Percentiles rank a stretch among this genome's conserved stretches.
These are phyloP conservation scores for Candida buenavistaensis DNA, from an alignment of 1,139 yeast genomes.

Conservation along the genomic window DNA sequence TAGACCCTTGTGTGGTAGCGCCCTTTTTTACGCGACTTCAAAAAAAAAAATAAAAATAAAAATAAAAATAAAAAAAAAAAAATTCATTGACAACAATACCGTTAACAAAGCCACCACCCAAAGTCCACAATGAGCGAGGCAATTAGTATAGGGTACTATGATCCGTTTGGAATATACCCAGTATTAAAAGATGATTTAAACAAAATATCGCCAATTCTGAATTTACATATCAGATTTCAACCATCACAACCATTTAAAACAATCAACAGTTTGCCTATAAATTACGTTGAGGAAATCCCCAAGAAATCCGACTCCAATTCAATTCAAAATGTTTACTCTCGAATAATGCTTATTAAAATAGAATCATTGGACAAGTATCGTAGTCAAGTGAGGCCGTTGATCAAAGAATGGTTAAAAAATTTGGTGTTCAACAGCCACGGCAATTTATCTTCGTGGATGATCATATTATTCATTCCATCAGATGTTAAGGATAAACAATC, in stretches of 20 bases:
- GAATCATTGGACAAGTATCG: slow-evolving; percentile 73
- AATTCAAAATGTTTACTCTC: slow-evolving; percentile 50
- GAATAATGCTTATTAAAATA: slow-evolving; percentile 68
- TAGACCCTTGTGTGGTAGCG: too few species aligned
- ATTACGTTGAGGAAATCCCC: slow-evolving; percentile 63
- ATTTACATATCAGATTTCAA: slow-evolving; percentile 75
- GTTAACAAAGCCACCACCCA: too few species aligned
- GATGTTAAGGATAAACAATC: slow-evolving; percentile 45
- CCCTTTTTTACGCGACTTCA: too few species aligned
- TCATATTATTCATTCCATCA: slow-evolving; percentile 54
- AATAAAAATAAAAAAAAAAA: too few species aligned
- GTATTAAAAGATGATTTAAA: slow-evolving; percentile 52
- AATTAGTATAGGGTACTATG: slow-evolving; percentile 69
- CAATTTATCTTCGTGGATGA: slow-evolving; percentile 49
- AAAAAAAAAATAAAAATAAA: too few species aligned
- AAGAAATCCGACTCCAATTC: slow-evolving; percentile 16
- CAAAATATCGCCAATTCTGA: slow-evolving; percentile 61
- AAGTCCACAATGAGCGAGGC: slow-evolving; percentile 18
- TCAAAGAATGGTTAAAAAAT: slow-evolving; percentile 74
- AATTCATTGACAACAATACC: too few species aligned
- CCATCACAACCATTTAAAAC: slow-evolving; percentile 61
- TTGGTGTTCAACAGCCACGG: slow-evolving; percentile 38
- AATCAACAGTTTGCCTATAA: slow-evolving; percentile 61
- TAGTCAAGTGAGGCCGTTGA: slow-evolving; percentile 74
- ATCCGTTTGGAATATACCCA: slow-evolving; percentile 74